A percentile compares a stretch with the other conserved stretches of the same genome.
phyloP scores from a whole-genome alignment of 257 asterid genomes.

The Rubia yunnanensis region DNA sequence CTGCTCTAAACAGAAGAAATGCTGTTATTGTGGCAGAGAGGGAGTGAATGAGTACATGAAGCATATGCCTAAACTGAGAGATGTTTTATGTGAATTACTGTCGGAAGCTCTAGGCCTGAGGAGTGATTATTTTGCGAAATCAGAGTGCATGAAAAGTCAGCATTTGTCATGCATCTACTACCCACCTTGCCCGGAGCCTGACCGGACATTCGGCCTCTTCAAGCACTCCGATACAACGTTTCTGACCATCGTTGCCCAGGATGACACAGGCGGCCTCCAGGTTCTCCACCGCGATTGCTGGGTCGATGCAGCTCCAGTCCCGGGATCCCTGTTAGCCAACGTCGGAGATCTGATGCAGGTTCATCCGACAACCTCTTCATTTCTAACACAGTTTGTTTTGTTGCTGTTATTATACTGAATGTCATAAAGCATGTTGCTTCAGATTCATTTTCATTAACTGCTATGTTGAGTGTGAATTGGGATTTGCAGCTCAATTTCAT shows the following conservation, averaged over 20 bases:
- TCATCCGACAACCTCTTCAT: too few relatives aligned
- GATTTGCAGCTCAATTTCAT: too few relatives aligned
- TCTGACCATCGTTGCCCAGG: slow-evolving; percentile 52
- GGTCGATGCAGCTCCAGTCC: slow-evolving; percentile 63
- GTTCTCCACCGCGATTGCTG: slow-evolving; percentile 39
- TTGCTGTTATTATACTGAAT: too few relatives aligned
- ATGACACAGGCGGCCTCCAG: slow-evolving; percentile 61
- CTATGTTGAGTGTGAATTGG: too few relatives aligned
- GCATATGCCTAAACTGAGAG: slow-evolving; percentile 33
- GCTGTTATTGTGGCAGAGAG: slow-evolving; percentile 28
- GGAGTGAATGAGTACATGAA: slow-evolving; percentile 50
- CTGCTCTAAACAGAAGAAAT: too few relatives aligned
- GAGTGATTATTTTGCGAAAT: slow-evolving; percentile 25
- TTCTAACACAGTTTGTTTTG: too few relatives aligned
- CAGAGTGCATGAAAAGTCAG: slow-evolving; percentile 43
- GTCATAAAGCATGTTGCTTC: too few relatives aligned
- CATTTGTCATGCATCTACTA: slow-evolving; percentile 48
- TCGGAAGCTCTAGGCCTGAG: slow-evolving; percentile 59
- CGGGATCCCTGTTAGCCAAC: slow-evolving; percentile 55
- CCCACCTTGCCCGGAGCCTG: slow-evolving; percentile 71
- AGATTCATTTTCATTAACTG: too few relatives aligned
- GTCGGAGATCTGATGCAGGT: slow-evolving; percentile 75
- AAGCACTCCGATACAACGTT: slow-evolving; percentile 56
- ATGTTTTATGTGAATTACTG: slow-evolving; percentile 34
- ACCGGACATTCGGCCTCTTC: slow-evolving; percentile 37